A percentile compares a stretch with the other conserved stretches of the same genome.
These are phyloP conservation scores for Zasmidium angulare DNA, from an alignment of 2,329 filamentous ascomycete genomes.

Conservation along the genomic window DNA sequence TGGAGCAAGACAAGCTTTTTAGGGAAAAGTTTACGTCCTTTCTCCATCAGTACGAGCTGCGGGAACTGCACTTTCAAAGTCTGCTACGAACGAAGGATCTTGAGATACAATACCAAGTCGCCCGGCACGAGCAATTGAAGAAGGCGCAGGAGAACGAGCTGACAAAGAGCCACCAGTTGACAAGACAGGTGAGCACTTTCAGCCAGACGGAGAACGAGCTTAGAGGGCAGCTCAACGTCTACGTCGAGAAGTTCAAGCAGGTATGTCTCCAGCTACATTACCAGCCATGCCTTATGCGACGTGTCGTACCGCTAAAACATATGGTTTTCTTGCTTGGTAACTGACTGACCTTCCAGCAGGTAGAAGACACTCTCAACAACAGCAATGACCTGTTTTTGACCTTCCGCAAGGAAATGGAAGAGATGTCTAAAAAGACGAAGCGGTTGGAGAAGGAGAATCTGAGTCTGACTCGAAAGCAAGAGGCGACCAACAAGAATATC, in stretches of 20 bases:
- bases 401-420: constrained; percentile 98
- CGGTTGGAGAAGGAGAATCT: constrained; percentile 95
- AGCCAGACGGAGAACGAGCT: constrained; percentile 94
- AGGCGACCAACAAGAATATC: constrained; percentile 90
- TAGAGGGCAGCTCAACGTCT: constrained; percentile 92
- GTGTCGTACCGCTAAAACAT: not conserved
- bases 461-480: constrained; percentile 85
- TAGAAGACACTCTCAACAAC: constrained; percentile 97
- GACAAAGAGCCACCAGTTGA: constrained; percentile 77
- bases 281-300: not conserved
- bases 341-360: constrained; percentile 62
- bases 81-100: constrained; percentile 91
- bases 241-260: constrained; percentile 99
- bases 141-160: constrained; percentile 82
- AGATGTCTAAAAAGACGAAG: constrained; percentile 99
- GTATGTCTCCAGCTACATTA: constrained; percentile 50
- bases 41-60: constrained; percentile 93
- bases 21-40: constrained; percentile 88
- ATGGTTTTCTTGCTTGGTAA: constrained; percentile 25
- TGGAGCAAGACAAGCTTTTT: constrained; percentile 84
- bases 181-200: constrained; percentile 89
- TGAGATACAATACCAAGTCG: constrained; percentile 88
- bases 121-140: constrained; percentile 84
- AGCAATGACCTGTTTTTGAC: constrained; percentile 97
- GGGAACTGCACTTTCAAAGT: constrained; percentile 90